Evolutionary conservation across 1,139 yeast species (phyloP), one percentile per base, ranked within the genome.

Genomic region (Yamadazyma membranifaciens): DNA sequence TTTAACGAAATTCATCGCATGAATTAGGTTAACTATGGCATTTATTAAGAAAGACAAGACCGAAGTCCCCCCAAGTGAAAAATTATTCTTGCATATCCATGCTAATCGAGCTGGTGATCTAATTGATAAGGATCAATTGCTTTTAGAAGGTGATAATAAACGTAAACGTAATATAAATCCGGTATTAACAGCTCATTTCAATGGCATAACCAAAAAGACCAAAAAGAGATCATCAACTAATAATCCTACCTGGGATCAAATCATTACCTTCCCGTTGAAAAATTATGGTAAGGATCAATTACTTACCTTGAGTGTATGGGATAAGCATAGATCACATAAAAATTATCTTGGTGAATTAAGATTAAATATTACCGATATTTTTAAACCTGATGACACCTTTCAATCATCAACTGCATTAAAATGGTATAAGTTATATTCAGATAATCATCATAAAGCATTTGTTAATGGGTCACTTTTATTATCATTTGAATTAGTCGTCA

Each of bases 341-440:
- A 70, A 66, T 40, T 81, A 80, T 52, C 57, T 81, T 40, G 87
- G 87, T 1, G 87, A 81, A 48, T 59, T 75, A 20, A 56, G 81
- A 30, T 47, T 81, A 12, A 62, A 67, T n/a, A 48, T 80, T 5
- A 47, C 59, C 4, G 78, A 75, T 17, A 46, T 78, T 3, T 74
- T 80, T 46, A 46, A 51, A 24, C 31, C 44, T 35, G 50, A 45
- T 30, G 36, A 45, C 34, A 53, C 46, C 29, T 39, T 34, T 9
- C 59, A 46, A 9, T 42, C 42, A 26, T 52, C 47, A 37, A 59
- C 67, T 2, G 73, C 65, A 1, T 64, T 73, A 15, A 66, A 67
- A 45, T 80, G 84, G 84, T 75, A 67, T 51, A 63, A 66, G 40
- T 58, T 81, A 10, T 69, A 71, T 43, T 78, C 84, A 2, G 71